Evolutionary conservation across 2,329 filamentous ascomycete species (phyloP), one percentile per base, ranked within the genome.

Genomic region (Trichoderma afroharzianum): DNA sequence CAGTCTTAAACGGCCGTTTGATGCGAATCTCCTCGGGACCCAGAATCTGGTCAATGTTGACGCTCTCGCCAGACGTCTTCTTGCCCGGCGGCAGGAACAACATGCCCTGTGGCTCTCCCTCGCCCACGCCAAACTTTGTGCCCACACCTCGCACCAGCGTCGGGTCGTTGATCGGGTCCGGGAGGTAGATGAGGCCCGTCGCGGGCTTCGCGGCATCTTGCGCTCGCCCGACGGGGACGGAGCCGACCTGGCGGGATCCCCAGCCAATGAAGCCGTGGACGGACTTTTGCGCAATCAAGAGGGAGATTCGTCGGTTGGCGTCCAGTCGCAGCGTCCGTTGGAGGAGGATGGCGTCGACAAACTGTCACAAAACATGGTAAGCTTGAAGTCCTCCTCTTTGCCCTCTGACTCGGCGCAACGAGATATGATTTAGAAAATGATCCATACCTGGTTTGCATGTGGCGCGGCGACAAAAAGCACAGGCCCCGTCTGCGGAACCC

Each of bases 381-480:
- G 39, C 15, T 30, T 28, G 32, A 33, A 9, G 18, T n/a, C 8
- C n/a, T 39, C 6, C 14, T n/a, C 8, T 28, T 58, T 58, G 28
- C 28, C n/a, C 4, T n/a, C 28, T 39, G 9, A 1, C 4, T 14
- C 7, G 18, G 36, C 36, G 50, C 50, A 57, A 55, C 36, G 2
- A 12, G 15, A 24, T 24, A 39, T 18, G 15, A 43, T n/a, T 7
- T 32, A 5, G 4, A 4, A 32, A 9, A 66, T 8, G 14, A n/a
- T 28, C 81, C 86, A 72, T 83, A 94, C 92, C 88, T 96, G 94
- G 81, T 99, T 99, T 72, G 95, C 95, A 85, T 99, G 96, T 75
- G 96, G 96, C 69, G 95, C 96, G 58, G 95, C 96, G 76, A 99
- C 96, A 78, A 99, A 96, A 72, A 99, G 93, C 74, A 99, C 89